These are phyloP conservation scores for Chimonanthus praecox DNA, from an alignment of 164 flowering plant species.

Conservation along the genomic window DNA sequence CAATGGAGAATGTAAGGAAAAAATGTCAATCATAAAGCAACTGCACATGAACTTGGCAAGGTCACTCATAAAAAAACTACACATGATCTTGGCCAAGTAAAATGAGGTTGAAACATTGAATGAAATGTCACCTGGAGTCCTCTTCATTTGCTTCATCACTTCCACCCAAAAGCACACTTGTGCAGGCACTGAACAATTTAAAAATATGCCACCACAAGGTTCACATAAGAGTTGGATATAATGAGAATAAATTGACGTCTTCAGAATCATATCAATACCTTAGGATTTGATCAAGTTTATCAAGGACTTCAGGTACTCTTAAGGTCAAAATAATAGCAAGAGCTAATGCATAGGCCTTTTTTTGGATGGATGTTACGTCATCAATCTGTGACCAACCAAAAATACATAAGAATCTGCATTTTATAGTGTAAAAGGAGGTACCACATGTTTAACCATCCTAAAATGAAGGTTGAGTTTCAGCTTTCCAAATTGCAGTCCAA, in stretches of 20 bases:
- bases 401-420: background rate
- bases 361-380: constrained; percentile 58
- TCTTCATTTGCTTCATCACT: constrained; percentile 58
- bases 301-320: constrained; percentile 85
- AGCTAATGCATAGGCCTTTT: constrained; percentile 68
- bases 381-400: constrained; percentile 48
- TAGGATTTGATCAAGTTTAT: constrained; percentile 85
- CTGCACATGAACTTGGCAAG: background rate
- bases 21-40: background rate
- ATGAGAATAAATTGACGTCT: background rate
- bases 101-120: background rate
- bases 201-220: background rate
- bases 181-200: constrained; percentile 56
- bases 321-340: constrained; percentile 77
- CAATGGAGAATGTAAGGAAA: background rate
- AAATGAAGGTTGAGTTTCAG: background rate
- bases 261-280: constrained; percentile 38
- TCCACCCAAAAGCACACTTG: constrained; percentile 74
- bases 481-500: background rate
- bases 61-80: background rate
- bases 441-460: background rate
- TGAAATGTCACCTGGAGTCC: constrained; percentile 62
- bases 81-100: background rate
- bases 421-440: background rate
- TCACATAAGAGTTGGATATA: background rate